Base-by-base conservation (phyloP, 805 yeast genomes). In the Candida stauntonica region DNA sequence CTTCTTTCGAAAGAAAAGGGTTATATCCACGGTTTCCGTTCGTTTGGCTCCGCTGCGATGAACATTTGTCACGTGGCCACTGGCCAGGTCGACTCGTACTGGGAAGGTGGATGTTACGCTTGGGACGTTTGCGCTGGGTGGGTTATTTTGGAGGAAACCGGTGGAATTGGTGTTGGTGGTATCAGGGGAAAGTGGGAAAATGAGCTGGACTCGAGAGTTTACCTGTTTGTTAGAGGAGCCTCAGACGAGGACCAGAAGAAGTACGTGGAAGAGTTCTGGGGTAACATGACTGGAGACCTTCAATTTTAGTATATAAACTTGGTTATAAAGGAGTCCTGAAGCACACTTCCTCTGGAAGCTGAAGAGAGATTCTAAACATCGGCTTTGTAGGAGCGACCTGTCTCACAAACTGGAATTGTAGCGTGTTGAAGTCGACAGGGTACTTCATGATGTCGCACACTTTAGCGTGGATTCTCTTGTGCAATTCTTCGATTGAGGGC, bases 361-460 rank as follows among this genome's bases (percentile, higher is more conserved):
- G 60, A 61, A 89, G 89, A 6, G 88, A 69, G 4, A 87, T 84
- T 62, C 97, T 87, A 58, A 76, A 89, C 99, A 93, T 93, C 24
- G 91, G 91, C 57, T 93, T 93, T 5, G 97, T 86, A 4, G 99
- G 99, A 1, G 99, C 91, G 7, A 93, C 99, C 58, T 80, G 81
- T 57, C 99, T 77, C 8, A 93, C 99, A 47, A 82, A 65, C 54
- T 91, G 98, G 62, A 91, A 84, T 0, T 62, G 54, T 27, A 84
- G 61, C 0, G 64, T 57, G 4, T 68, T 68, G 12, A 77, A 64
- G 0, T 77, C 72, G 13, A 66, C 47, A 0, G 73, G 66, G 50
- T 55, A 70, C 3, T 65, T 50, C 48, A 72, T 62, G 4, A 77
- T 62, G 1, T 68, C 60, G 20, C 66, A 55, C 16, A 75, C 70